Evolutionary conservation across 768 basidiomycete genomes (phyloP).

Genomic region (Suillus bovinus): DNA sequence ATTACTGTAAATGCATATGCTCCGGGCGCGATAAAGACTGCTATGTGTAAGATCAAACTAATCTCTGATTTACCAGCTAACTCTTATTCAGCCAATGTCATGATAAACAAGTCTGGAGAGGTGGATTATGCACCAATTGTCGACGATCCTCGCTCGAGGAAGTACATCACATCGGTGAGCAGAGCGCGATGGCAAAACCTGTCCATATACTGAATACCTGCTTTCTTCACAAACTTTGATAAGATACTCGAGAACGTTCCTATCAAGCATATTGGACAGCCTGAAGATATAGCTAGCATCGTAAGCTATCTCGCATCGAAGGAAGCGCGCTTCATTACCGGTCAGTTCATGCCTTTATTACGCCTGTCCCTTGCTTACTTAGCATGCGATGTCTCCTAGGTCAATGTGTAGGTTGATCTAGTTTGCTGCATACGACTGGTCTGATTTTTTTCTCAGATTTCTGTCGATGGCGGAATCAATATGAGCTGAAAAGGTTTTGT

Average conservation of each 20-base stretch:
- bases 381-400: conserved; percentile 4
- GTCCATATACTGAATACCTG: not conserved
- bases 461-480: too few relatives aligned
- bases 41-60: conserved; percentile 26
- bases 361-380: not conserved
- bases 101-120: conserved; percentile 16
- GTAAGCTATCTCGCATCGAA: conserved; percentile 37
- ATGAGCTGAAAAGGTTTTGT: too few relatives aligned
- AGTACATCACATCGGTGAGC: conserved; percentile 17
- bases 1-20: conserved; percentile 45
- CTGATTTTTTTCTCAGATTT: too few relatives aligned
- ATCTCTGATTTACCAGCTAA: not conserved
- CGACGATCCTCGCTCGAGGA: conserved; percentile 18
- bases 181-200: conserved; percentile 14
- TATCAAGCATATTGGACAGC: conserved; percentile 24
- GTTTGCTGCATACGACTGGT: not conserved
- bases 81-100: conserved; percentile 12
- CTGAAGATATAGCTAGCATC: conserved; percentile 33
- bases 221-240: conserved; percentile 9
- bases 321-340: conserved; percentile 37
- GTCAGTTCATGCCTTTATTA: conserved; percentile 13
- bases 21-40: conserved; percentile 34
- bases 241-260: conserved; percentile 14
- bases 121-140: not conserved
- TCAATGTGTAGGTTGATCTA: conserved; percentile 15